A percentile compares a stretch with the other conserved stretches of the same genome.
These are phyloP conservation scores for Hypoxylon sp. DNA, from an alignment of 2,329 filamentous ascomycete species.

Conservation along the genomic window DNA sequence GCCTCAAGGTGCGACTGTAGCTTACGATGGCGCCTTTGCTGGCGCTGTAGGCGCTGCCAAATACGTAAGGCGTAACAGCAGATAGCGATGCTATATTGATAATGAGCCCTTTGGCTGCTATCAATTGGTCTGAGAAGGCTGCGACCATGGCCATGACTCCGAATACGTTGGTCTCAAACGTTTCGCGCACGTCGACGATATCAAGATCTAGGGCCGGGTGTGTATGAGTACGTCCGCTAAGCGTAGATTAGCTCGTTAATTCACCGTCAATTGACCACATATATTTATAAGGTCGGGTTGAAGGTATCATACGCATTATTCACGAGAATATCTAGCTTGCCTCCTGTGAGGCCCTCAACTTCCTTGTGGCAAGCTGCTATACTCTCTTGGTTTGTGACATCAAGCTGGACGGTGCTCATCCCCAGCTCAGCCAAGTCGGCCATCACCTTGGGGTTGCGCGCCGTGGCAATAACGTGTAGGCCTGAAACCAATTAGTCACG, in stretches of 20 bases:
- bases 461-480: conserved; percentile 67
- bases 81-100: conserved; percentile 65
- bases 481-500: conserved; percentile 49
- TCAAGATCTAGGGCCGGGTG: conserved; percentile 62
- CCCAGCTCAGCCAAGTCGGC: conserved; percentile 58
- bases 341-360: conserved; percentile 61
- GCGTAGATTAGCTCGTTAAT: conserved; percentile 1
- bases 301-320: conserved; percentile 63
- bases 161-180: conserved; percentile 68
- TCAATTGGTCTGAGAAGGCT: conserved; percentile 61
- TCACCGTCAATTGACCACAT: too few species aligned
- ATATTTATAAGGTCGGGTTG: not conserved
- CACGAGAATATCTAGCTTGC: conserved; percentile 66
- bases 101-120: conserved; percentile 62
- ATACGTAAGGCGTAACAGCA: conserved; percentile 62
- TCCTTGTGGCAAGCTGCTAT: conserved; percentile 60
- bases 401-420: conserved; percentile 62
- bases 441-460: conserved; percentile 62
- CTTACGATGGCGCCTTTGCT: conserved; percentile 64
- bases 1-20: conserved; percentile 64
- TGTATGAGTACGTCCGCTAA: conserved; percentile 5
- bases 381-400: conserved; percentile 64
- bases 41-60: conserved; percentile 63
- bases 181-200: conserved; percentile 63
- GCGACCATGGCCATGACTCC: conserved; percentile 66